phyloP scores from a whole-genome alignment of 306 rosid species.

The Gastrolobium bilobum region DNA sequence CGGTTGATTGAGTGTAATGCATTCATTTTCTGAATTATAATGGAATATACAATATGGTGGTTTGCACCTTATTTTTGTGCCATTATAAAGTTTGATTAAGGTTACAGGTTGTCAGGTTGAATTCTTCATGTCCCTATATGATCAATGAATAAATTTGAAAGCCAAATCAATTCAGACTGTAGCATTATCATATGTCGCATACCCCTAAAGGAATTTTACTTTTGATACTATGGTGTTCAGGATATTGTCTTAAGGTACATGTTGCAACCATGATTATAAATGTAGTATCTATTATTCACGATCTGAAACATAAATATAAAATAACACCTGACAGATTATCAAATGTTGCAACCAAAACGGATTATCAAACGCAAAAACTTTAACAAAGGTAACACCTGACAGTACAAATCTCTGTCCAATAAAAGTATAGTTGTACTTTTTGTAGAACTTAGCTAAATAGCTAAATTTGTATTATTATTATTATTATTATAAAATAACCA shows the following conservation, averaged over 20 bases:
- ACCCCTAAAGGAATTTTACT: not conserved
- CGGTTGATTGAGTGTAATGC: conserved; percentile 48
- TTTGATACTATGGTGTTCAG: not conserved
- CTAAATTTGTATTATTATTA: not conserved
- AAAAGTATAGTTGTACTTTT: not conserved
- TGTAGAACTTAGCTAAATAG: not conserved
- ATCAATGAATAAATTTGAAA: conserved; percentile 15
- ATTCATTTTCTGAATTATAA: conserved; percentile 65
- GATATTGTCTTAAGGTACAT: conserved; percentile 23
- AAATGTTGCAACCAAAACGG: no score
- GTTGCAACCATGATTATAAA: conserved; percentile 1
- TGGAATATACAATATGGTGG: conserved; percentile 39
- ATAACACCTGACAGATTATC: no score
- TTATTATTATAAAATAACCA: not conserved
- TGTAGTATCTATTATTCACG: not conserved
- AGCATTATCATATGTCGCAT: conserved; percentile 6
- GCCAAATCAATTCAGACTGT: not conserved
- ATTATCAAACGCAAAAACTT: not conserved
- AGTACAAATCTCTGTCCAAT: not conserved
- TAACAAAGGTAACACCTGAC: not conserved
- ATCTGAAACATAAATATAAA: not conserved
- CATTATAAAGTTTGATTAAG: conserved; percentile 24
- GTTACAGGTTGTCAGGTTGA: not conserved
- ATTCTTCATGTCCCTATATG: not conserved
- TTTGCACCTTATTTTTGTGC: conserved; percentile 38